These are phyloP conservation scores for Malus hybrid DNA, from an alignment of 331 rosid genomes.

Conservation along the genomic window DNA sequence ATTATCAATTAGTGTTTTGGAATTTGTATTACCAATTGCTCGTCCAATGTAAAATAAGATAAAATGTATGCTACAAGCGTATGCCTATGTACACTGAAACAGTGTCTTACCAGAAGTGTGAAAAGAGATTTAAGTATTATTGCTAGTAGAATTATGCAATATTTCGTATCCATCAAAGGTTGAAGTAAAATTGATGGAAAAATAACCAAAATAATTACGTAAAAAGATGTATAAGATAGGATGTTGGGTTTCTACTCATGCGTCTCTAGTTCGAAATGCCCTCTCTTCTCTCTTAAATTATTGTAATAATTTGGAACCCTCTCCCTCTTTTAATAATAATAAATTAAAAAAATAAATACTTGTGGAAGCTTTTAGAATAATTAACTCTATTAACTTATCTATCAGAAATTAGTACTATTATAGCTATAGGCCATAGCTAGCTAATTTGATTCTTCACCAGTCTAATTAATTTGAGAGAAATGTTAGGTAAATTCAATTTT, in stretches of 20 bases:
- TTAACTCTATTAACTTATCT: neutral
- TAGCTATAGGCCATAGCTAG: neutral
- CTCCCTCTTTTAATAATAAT: too few relatives aligned
- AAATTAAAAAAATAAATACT: neutral
- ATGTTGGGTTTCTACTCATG: too few relatives aligned
- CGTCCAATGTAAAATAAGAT: neutral
- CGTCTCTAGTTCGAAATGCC: too few relatives aligned
- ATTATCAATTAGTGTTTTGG: neutral
- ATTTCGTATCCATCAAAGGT: neutral
- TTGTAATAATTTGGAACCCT: too few relatives aligned
- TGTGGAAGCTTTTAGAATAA: neutral
- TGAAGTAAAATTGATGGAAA: neutral
- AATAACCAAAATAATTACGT: neutral
- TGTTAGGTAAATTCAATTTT: too few relatives aligned
- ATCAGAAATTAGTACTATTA: neutral
- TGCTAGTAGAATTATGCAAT: neutral
- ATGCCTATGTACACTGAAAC: neutral
- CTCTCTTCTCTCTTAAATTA: too few relatives aligned
- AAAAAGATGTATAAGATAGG: too few relatives aligned
- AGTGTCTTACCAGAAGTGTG: slow-evolving; percentile 4
- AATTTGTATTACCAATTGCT: neutral
- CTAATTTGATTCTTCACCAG: neutral
- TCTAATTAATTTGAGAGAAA: neutral
- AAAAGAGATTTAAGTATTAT: slow-evolving; percentile 4
- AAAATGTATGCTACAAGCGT: neutral